Base-by-base conservation (phyloP, 306 rosid species). In the Begonia masoniana region DNA sequence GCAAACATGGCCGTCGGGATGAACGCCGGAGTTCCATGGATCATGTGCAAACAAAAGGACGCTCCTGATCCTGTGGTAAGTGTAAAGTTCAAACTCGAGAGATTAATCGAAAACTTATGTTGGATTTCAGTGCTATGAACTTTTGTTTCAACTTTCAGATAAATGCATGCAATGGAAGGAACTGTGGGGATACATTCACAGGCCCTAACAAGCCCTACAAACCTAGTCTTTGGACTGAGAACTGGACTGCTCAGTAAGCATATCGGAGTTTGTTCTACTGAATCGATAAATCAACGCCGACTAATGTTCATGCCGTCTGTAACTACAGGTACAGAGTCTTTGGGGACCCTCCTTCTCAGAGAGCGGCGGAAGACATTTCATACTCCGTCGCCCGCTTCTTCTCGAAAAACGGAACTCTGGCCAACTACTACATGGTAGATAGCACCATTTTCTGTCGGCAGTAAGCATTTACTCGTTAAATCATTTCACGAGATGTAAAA, bases 191-290 rank as follows among this genome's bases (percentile, higher is more conserved):
- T 63, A 86, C 96, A 12, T 92, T 86, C 59, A 0, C 69, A 1
- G 99, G 99, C 24, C 99, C 96, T n/a, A 92, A 92, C 73, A 83
- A 68, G 26, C 92, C 96, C 62, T 23, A 76, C 75, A 92, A 92
- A 61, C 99, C 99, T 21, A 2, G 71, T 15, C 0, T 92, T 1
- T 92, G 99, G 99, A 92, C 99, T 23, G 99, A 92, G 61, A 92
- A 92, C 51, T 92, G 99, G 99, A 92, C 96, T 48, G 88, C 95
- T 49, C 96, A 92, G 81, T 92, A 64, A 82, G 94, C 68, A 62
- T 35, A 55, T 15, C 39, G 39, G 39, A 31, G 39, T 31, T 3
- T 31, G 9, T 31, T 31, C 39, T 31, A 31, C 39, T 31, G 39
- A 31, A 31, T 31, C 39, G 39, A 7, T 5, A 31, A 31, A 31